Conservation (phyloP, 2,329 filamentous ascomycete genomes). For the Phyllosticta paracitricarpa region DNA sequence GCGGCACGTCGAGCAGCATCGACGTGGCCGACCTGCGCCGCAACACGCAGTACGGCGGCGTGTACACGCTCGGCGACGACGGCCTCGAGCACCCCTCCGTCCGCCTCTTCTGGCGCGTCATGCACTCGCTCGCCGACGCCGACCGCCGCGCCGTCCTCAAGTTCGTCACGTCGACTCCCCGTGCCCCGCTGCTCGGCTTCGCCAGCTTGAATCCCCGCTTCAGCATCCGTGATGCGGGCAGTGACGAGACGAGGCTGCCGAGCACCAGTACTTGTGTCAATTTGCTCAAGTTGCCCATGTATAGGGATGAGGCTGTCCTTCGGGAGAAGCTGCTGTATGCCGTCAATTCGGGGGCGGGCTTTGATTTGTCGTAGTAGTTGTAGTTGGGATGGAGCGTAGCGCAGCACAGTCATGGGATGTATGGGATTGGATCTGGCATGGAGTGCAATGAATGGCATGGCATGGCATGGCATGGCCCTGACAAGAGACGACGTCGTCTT, state of each 20-base stretch:
- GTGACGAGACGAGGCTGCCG: constrained; percentile 67
- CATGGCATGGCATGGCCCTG: too few relatives aligned
- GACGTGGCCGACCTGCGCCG: constrained; percentile 75
- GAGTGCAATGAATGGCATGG: too few relatives aligned
- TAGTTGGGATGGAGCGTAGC: too few relatives aligned
- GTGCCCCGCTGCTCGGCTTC: constrained; percentile 84
- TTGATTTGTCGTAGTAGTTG: constrained; percentile 47
- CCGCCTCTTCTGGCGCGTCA: constrained; percentile 81
- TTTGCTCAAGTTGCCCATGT: constrained; percentile 80
- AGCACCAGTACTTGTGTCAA: constrained; percentile 97
- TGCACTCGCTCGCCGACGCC: constrained; percentile 63
- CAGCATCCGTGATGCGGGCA: constrained; percentile 75
- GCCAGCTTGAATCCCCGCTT: constrained; percentile 75
- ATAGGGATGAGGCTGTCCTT: constrained; percentile 54
- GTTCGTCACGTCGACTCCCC: constrained; percentile 88
- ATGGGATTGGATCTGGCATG: too few relatives aligned
- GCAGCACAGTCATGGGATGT: neutral
- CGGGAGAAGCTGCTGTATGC: constrained; percentile 81
- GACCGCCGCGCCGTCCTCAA: constrained; percentile 82
- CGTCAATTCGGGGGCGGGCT: constrained; percentile 80
- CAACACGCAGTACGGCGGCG: constrained; percentile 78
- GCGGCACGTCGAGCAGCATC: constrained; percentile 76
- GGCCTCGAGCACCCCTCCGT: constrained; percentile 76
- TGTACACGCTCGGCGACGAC: constrained; percentile 86
- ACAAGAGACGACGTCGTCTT: too few relatives aligned